Evolutionary conservation across 441 rosid species (phyloP).

Genomic region (Pelargonium myrrhifolium): DNA sequence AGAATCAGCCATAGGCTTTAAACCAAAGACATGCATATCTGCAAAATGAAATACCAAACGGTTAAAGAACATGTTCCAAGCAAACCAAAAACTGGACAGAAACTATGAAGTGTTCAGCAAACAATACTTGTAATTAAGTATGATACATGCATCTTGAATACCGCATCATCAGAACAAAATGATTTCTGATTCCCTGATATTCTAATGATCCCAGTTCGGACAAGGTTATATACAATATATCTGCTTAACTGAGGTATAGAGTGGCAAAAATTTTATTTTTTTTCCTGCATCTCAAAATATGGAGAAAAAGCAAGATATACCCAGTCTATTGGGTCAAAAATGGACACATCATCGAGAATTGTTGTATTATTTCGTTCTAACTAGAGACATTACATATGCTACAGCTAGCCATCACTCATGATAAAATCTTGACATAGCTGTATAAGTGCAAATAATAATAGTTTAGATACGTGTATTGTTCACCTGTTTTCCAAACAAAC

Average conservation of each 20-base stretch:
- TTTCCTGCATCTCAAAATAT: neutral
- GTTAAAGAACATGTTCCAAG: slow-evolving; percentile 8
- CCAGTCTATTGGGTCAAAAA: neutral
- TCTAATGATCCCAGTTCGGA: neutral
- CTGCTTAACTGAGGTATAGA: neutral
- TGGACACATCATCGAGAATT: neutral
- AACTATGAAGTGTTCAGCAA: neutral
- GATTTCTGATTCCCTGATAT: neutral
- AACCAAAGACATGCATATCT: slow-evolving; percentile 69
- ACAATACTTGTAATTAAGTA: neutral
- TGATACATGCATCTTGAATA: neutral
- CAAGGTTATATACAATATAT: neutral
- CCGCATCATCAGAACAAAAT: neutral
- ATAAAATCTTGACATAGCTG: neutral
- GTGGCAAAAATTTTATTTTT: neutral
- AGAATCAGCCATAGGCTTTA: slow-evolving; percentile 55
- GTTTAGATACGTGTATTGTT: neutral
- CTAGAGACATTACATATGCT: neutral
- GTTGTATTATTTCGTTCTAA: neutral
- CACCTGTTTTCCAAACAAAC: neutral
- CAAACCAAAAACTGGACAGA: neutral
- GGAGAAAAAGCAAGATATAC: neutral
- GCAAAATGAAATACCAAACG: slow-evolving; percentile 20
- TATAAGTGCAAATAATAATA: neutral
- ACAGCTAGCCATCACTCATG: neutral